phyloP scores from a whole-genome alignment of 2,329 filamentous ascomycete species.

The Cercospora zeae-maydis region DNA sequence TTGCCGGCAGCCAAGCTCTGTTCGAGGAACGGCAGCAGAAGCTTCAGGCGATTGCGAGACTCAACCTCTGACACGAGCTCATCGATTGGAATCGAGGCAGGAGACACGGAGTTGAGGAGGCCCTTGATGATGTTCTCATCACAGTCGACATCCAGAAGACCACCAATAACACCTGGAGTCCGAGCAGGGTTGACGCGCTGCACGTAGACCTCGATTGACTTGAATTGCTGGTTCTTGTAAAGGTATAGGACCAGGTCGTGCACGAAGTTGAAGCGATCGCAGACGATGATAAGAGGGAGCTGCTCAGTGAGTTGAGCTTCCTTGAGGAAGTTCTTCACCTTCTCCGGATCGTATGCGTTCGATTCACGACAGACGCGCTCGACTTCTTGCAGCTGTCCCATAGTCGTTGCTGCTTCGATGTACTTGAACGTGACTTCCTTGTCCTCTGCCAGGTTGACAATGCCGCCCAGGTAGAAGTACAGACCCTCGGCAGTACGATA shows the following conservation, averaged over 20 bases:
- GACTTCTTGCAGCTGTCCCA: conserved; percentile 91
- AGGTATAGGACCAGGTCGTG: conserved; percentile 94
- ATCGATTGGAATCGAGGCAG: conserved; percentile 84
- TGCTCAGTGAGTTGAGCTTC: conserved; percentile 90
- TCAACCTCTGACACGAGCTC: conserved; percentile 95
- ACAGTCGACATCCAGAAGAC: conserved; percentile 91
- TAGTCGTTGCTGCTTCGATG: conserved; percentile 91
- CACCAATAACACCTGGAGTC: conserved; percentile 89
- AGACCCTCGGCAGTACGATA: conserved; percentile 95
- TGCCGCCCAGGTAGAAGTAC: conserved; percentile 96
- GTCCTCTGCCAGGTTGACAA: conserved; percentile 95
- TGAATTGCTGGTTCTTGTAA: conserved; percentile 99
- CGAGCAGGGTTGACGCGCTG: conserved; percentile 91
- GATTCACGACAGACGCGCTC: conserved; percentile 90
- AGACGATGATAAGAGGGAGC: conserved; percentile 94
- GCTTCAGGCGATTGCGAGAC: conserved; percentile 88
- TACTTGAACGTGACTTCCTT: conserved; percentile 98
- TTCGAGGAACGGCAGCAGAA: conserved; percentile 93
- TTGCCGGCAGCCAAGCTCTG: conserved; percentile 83
- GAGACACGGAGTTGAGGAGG: conserved; percentile 78
- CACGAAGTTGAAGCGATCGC: conserved; percentile 98
- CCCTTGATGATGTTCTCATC: conserved; percentile 96
- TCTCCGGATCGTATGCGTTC: conserved; percentile 78
- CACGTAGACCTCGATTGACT: conserved; percentile 97
- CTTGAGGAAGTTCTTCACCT: conserved; percentile 99